Base-by-base conservation (phyloP, 2,329 filamentous ascomycete genomes). In the Colletotrichum cordylinicola region DNA sequence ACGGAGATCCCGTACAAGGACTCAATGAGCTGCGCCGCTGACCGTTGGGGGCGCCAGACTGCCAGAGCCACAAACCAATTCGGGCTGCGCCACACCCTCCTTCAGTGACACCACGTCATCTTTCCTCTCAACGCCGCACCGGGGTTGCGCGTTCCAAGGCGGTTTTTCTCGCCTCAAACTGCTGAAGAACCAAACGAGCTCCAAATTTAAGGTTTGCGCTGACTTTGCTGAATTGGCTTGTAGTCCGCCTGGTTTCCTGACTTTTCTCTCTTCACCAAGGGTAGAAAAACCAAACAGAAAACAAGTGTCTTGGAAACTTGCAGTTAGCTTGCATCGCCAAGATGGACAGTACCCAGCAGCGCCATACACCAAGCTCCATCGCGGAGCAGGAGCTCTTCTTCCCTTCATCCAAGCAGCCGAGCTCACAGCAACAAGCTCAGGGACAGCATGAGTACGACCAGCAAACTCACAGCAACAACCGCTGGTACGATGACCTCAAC, bases 301-400 rank as follows among this genome's bases (percentile, higher is more conserved):
- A 58, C 18, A 48, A 39, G 9, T 35, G 43, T 64, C 21, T 60
- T 58, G 67, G 43, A 21, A 48, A 31, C 29, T 18, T 48, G 64
- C 43, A 70, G 56, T 33, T 33, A 43, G 16, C 33, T 35, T 62
- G 24, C 73, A 33, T 43, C 69, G 18, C 52, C 39, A 61, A 64
- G 35, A 75, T 75, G 73, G 73, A 75, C 21, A 37, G 70, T 21
- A 68, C 70, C 13, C 73, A 75, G 69, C 62, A 72, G 31, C 72
- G 64, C 35, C 70, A 75, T 58, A 72, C 73, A 6, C 65, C 73
- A 15, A 75, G 48, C 64, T 72, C 73, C 64, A 75, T 75, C 58
- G 62, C 73, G 18, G 73, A 75, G 29, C 73, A 75, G 12, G 73
- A 75, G 56, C 64, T 75, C 16, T 75, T 73, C 56, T 75, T 73